A percentile compares a stretch with the other conserved stretches of the same genome.
phyloP scores from a whole-genome alignment of 306 rosid genomes.

The Sicyos baderoa region DNA sequence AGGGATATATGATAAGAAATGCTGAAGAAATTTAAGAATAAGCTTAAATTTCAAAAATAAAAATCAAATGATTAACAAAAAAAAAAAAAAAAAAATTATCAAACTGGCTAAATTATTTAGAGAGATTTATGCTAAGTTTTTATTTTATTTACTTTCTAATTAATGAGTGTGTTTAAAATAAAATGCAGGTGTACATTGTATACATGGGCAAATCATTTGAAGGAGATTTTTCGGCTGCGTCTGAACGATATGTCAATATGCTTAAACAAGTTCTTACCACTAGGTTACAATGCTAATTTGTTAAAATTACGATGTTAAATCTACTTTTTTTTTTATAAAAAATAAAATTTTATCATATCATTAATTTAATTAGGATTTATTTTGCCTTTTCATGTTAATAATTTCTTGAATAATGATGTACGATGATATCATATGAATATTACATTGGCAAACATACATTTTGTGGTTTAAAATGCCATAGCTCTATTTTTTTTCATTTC shows the following conservation, averaged over 20 bases:
- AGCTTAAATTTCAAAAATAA: no score
- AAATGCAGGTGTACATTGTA: conserved; percentile 25
- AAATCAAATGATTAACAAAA: no score
- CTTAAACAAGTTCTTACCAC: conserved; percentile 26
- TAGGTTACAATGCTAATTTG: conserved; percentile 13
- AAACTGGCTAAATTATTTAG: no score
- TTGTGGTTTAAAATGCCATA: background rate
- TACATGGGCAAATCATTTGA: conserved; percentile 24
- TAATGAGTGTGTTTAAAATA: background rate
- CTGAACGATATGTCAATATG: conserved; percentile 10
- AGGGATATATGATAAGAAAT: no score
- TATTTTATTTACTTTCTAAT: background rate
- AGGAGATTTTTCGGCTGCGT: conserved; percentile 2
- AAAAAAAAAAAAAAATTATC: no score
- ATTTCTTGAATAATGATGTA: background rate
- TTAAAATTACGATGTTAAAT: no score
- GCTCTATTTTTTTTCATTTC: background rate
- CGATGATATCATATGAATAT: background rate
- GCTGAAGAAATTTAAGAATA: no score
- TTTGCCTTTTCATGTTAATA: background rate
- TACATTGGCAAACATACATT: background rate
- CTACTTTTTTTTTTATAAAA: background rate
- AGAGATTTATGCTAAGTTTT: no score
- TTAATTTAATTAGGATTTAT: background rate
- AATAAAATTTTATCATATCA: no score